These are phyloP conservation scores for Aspergillus neotritici DNA, from an alignment of 2,329 filamentous ascomycete genomes.

Conservation along the genomic window DNA sequence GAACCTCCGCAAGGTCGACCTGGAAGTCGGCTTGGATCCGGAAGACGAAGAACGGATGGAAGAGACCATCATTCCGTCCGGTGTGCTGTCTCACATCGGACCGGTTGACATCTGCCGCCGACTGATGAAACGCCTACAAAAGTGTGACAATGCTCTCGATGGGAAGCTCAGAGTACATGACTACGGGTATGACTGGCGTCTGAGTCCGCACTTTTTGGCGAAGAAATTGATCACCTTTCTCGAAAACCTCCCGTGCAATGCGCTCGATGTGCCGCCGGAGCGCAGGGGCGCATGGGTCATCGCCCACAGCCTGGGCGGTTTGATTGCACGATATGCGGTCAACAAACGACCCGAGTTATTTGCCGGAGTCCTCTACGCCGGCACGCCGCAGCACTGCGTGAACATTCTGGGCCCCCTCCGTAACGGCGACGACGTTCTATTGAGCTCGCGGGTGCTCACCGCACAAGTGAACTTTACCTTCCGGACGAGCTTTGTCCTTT, in stretches of 20 bases:
- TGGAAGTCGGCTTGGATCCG: constrained; percentile 75
- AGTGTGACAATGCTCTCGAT: constrained; percentile 64
- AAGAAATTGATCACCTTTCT: constrained; percentile 67
- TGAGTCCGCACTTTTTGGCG: constrained; percentile 74
- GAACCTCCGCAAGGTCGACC: constrained; percentile 83
- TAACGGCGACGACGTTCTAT: constrained; percentile 84
- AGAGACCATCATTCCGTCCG: constrained; percentile 74
- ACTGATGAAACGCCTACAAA: constrained; percentile 69
- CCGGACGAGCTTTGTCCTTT: constrained; percentile 74
- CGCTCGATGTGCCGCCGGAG: constrained; percentile 46
- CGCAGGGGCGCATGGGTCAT: constrained; percentile 71
- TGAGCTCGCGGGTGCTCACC: constrained; percentile 84
- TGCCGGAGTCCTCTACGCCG: constrained; percentile 77
- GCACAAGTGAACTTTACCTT: constrained; percentile 92
- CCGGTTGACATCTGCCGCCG: constrained; percentile 83
- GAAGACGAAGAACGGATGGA: constrained; percentile 81
- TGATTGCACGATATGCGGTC: constrained; percentile 82
- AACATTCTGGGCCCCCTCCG: constrained; percentile 86
- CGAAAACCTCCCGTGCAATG: constrained; percentile 68
- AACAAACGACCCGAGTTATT: constrained; percentile 82
- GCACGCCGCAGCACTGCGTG: constrained; percentile 76
- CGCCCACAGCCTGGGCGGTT: constrained; percentile 76
- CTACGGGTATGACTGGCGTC: constrained; percentile 91
- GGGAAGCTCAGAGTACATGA: constrained; percentile 76
- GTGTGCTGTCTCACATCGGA: constrained; percentile 86